Conservation (phyloP, 1,139 yeast species). For the Blastobotrys capitulatus region DNA sequence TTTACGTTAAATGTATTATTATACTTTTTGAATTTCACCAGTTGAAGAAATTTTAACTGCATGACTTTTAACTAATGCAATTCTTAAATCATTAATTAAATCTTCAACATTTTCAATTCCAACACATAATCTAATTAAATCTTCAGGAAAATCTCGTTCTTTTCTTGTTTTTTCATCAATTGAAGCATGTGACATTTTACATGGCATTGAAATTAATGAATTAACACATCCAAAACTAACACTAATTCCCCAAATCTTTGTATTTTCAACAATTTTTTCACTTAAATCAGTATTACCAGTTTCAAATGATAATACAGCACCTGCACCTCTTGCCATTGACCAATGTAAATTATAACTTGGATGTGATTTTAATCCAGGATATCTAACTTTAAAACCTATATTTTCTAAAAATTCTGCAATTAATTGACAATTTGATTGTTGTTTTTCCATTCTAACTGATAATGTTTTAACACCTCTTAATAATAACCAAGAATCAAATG, state of each 20-base stretch:
- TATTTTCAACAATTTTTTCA: conserved; percentile 68
- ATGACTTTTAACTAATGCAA: conserved; percentile 55
- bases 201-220: conserved; percentile 86
- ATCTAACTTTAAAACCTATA: conserved; percentile 62
- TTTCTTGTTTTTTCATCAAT: conserved; percentile 82
- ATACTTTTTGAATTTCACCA: background rate
- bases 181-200: conserved; percentile 95
- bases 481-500: conserved; percentile 86
- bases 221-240: conserved; percentile 94
- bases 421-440: conserved; percentile 69
- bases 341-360: conserved; percentile 77
- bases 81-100: conserved; percentile 62
- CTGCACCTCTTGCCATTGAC: conserved; percentile 76
- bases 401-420: conserved; percentile 68
- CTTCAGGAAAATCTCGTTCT: conserved; percentile 89
- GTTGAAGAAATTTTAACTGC: conserved; percentile 1
- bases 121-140: conserved; percentile 77
- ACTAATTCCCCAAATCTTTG: conserved; percentile 79
- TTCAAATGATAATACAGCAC: conserved; percentile 84
- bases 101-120: conserved; percentile 73
- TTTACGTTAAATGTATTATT: conserved; percentile 41
- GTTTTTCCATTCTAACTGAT: conserved; percentile 79
- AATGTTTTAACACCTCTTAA: conserved; percentile 83
- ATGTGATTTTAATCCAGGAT: conserved; percentile 76
- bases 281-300: conserved; percentile 68